These are phyloP conservation scores for Fragaria ananassa DNA, from an alignment of 306 rosid species.

Conservation along the genomic window DNA sequence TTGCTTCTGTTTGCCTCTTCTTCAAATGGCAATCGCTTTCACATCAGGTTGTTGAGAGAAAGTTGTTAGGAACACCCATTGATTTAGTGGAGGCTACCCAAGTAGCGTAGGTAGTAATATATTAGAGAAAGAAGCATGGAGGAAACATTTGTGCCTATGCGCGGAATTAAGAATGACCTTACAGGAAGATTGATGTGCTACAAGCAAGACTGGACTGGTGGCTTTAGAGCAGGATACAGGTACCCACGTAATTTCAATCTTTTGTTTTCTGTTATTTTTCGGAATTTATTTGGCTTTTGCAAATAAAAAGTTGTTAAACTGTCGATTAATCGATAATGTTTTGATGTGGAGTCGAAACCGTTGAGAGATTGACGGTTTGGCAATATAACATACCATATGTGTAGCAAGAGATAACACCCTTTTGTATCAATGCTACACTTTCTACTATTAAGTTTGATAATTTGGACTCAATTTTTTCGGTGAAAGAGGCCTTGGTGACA, in stretches of 20 bases:
- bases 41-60: neutral
- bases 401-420: neutral
- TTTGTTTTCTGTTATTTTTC: neutral
- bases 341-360: neutral
- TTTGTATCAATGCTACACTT: neutral
- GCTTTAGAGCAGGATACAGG: conserved; percentile 76
- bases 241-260: conserved; percentile 13
- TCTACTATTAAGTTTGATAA: neutral
- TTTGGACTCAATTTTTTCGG: neutral
- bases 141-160: conserved; percentile 77
- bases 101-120: neutral
- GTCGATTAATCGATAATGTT: neutral
- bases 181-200: conserved; percentile 79
- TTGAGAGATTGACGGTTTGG: neutral
- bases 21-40: conserved; percentile 27
- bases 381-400: neutral
- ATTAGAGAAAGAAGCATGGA: conserved; percentile 41
- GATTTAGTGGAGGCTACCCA: neutral
- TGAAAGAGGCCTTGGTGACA: neutral
- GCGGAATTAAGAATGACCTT: conserved; percentile 85
- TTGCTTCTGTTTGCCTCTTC: neutral
- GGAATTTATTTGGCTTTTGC: neutral
- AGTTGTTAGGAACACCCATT: neutral
- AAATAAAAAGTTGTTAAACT: neutral
- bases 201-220: conserved; percentile 85